phyloP scores from a whole-genome alignment of 176 grass and related monocot genomes.

The Oropetium thomaeum region DNA sequence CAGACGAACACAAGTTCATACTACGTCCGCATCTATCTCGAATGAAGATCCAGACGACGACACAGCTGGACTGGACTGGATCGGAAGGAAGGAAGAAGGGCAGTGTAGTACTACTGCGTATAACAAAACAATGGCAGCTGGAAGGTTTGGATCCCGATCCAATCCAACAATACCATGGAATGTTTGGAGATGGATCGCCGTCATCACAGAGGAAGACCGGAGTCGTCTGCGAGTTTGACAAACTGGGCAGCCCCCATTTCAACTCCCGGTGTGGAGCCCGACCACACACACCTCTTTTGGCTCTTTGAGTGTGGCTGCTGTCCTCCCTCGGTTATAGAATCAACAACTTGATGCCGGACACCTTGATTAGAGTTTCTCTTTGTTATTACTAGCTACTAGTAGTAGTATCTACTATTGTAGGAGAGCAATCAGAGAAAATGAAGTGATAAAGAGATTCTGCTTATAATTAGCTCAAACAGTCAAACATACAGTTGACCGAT shows the following conservation, averaged over 20 bases:
- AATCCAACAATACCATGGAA: conserved; percentile 34
- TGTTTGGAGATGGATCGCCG: neutral
- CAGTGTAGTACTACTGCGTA: too few relatives aligned
- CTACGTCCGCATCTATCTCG: neutral
- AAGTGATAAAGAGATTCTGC: neutral
- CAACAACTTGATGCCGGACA: neutral
- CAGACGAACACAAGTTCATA: neutral
- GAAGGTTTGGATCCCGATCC: too few relatives aligned
- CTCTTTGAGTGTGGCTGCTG: too few relatives aligned
- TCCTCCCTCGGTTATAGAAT: conserved; percentile 3
- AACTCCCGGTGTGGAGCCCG: conserved; percentile 30
- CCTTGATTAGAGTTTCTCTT: neutral
- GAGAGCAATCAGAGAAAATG: neutral
- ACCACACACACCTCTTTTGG: conserved; percentile 22
- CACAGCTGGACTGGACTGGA: too few relatives aligned
- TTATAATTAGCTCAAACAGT: neutral
- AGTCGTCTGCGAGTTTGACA: conserved; percentile 48
- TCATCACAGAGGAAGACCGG: conserved; percentile 21
- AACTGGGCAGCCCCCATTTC: conserved; percentile 30
- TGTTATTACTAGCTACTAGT: neutral
- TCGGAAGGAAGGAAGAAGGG: too few relatives aligned
- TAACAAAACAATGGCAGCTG: conserved; percentile 12
- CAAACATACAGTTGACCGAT: conserved; percentile 1
- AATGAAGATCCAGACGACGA: neutral
- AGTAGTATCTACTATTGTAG: neutral